These are phyloP conservation scores for Mortierella sp. DNA, from an alignment of 371 early-diverging fungal genomes.

Conservation along the genomic window DNA sequence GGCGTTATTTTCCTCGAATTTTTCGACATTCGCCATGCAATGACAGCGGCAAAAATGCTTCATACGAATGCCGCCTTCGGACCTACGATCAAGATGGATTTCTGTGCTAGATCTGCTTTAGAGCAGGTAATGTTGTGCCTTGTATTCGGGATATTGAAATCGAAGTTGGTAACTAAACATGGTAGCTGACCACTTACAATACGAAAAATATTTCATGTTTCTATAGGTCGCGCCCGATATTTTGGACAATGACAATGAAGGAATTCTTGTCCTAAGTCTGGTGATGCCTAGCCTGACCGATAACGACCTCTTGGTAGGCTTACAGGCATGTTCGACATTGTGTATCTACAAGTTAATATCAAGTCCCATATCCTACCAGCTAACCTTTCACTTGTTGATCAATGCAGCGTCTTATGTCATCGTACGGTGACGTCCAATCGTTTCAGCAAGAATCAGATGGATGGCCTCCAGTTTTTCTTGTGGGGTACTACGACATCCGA, in stretches of 20 bases:
- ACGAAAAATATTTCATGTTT: neutral
- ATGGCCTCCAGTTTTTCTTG: slow-evolving; percentile 22
- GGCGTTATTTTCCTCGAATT: slow-evolving; percentile 37
- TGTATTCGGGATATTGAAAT: neutral
- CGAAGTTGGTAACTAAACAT: too few species aligned
- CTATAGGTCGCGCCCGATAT: slow-evolving; percentile 30
- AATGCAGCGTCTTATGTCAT: slow-evolving; percentile 15
- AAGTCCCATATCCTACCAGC: neutral
- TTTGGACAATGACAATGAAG: slow-evolving; percentile 24
- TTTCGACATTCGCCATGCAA: slow-evolving; percentile 47
- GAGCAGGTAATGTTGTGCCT: slow-evolving; percentile 7
- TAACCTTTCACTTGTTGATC: neutral
- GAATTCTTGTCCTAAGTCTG: slow-evolving; percentile 20
- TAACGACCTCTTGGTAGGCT: slow-evolving; percentile 36
- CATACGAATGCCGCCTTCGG: slow-evolving; percentile 2
- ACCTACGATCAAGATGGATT: slow-evolving; percentile 12
- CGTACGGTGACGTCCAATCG: slow-evolving; percentile 31
- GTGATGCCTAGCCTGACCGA: slow-evolving; percentile 19
- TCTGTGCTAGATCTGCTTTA: slow-evolving; percentile 14
- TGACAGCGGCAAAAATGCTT: slow-evolving; percentile 17
- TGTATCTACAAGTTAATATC: neutral
- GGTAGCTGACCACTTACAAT: too few species aligned
- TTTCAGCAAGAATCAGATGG: slow-evolving; percentile 22
- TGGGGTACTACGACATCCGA: slow-evolving; percentile 57
- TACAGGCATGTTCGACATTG: neutral